phyloP scores from a whole-genome alignment of 1,284 basidiomycete species.

The Xerocomus minutiporus region DNA sequence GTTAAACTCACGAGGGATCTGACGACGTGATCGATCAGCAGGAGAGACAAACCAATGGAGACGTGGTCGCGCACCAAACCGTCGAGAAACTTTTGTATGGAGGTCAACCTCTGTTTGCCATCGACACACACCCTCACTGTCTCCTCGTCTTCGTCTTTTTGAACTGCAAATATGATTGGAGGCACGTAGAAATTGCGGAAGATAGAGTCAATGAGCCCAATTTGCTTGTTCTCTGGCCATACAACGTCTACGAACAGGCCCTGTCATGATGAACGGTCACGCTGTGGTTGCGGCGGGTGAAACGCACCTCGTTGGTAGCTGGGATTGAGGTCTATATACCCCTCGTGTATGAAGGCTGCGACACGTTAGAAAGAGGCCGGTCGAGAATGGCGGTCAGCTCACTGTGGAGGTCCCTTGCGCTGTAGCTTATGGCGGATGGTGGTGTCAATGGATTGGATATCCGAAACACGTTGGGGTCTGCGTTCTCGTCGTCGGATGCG shows the following conservation, averaged over 20 bases:
- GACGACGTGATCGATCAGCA: slow-evolving; percentile 6
- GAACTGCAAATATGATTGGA: slow-evolving; percentile 65
- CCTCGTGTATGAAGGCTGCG: slow-evolving; percentile 58
- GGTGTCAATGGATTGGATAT: slow-evolving; percentile 42
- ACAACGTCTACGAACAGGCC: slow-evolving; percentile 51
- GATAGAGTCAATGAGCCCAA: slow-evolving; percentile 70
- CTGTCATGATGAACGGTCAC: slow-evolving; percentile 3
- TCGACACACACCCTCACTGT: slow-evolving; percentile 64
- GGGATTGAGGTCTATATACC: slow-evolving; percentile 60
- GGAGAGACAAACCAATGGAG: background rate
- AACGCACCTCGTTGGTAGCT: slow-evolving; percentile 61
- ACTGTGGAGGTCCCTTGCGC: slow-evolving; percentile 54
- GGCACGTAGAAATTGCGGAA: slow-evolving; percentile 71
- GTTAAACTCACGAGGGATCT: slow-evolving; percentile 47
- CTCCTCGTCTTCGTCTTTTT: slow-evolving; percentile 49
- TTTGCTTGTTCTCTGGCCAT: slow-evolving; percentile 67
- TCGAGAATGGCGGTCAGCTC: slow-evolving; percentile 16
- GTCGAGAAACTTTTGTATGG: slow-evolving; percentile 67
- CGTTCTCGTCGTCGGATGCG: slow-evolving; percentile 34
- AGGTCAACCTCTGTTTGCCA: slow-evolving; percentile 71
- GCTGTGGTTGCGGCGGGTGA: background rate
- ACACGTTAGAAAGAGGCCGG: slow-evolving; percentile 4
- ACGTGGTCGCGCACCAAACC: slow-evolving; percentile 47
- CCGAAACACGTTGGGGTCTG: slow-evolving; percentile 42
- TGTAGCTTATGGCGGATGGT: slow-evolving; percentile 36